A percentile compares a stretch with the other conserved stretches of the same genome.
phyloP scores from a whole-genome alignment of 148 eudicot species.

The Chenopodium berlandieri region DNA sequence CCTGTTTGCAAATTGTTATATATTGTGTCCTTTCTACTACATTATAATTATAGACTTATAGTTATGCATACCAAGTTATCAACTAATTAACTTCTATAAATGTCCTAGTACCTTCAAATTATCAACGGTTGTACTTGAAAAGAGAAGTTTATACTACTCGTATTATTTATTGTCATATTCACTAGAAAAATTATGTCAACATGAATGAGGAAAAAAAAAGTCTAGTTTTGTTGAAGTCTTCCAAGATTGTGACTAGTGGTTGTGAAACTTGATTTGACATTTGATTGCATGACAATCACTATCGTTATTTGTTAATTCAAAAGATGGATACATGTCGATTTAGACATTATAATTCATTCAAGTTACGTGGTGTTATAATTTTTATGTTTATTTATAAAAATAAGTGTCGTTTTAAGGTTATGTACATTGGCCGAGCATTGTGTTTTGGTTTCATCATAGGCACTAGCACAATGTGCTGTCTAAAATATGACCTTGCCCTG shows the following conservation, averaged over 20 bases:
- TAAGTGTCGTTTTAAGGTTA: neutral
- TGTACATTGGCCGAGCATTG: neutral
- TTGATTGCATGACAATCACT: neutral
- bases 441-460: neutral
- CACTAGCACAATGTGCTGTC: neutral
- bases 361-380: no score
- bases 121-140: neutral
- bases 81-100: neutral
- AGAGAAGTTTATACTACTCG: neutral
- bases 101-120: neutral
- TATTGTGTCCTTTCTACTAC: neutral
- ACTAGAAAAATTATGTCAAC: neutral
- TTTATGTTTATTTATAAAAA: no score
- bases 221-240: neutral
- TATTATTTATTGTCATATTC: neutral
- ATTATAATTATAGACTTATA: no score
- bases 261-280: no score
- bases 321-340: neutral
- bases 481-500: neutral
- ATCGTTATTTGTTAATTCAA: neutral
- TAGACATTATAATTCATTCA: no score
- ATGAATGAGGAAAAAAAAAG: neutral
- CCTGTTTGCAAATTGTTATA: neutral
- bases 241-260: conserved; percentile 1
- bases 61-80: neutral